Base-by-base conservation (phyloP, 139 green algal species). In the Zygnema cylindricum region DNA sequence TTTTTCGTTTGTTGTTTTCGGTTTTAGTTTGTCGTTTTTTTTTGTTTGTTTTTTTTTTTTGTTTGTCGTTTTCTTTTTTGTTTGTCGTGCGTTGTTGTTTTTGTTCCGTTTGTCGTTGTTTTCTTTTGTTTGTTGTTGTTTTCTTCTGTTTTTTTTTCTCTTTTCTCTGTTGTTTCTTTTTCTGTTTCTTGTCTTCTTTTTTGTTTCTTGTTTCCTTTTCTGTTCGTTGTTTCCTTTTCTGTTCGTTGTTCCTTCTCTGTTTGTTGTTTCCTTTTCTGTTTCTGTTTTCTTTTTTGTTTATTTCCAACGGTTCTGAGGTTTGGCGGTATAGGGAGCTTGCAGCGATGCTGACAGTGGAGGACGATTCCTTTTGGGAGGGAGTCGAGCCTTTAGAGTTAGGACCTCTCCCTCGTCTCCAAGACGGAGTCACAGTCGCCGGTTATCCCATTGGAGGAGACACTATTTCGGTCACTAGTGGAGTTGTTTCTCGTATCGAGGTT, bases 401-500 rank as follows among this genome's bases (percentile, higher is more conserved):
- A 0, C 39, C 76, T 0, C 94, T 98, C 78, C 96, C 96, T 0
- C 76, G 84, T 1, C 88, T 98, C 36, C 93, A 96, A 88, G 96
- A 98, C 90, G 81, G 89, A 0, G 96, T 99, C 7, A 95, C 94
- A 0, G 97, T 99, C 23, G 94, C 98, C 89, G 57, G 94, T 25
- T 98, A 95, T 55, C 96, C 95, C 2, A 93, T 96, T 43, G 96
- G 96, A 7, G 96, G 96, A 0, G 97, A 98, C 93, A 97, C 93
- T 25, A 96, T 98, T 84, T 94, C 79, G 39, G 94, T 97, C 0
- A 97, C 95, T 0, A 93, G 77, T 2, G 95, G 95, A 32, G 94
- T 98, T 0, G 95, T 98, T 1, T 94, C 87, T 0, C 83, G 95
- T 23, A 97, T 99, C 73, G 96, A 99, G 92, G 96, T 99, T 38